These are phyloP conservation scores for Xylariaceae sp. DNA, from an alignment of 2,329 filamentous ascomycete species.

Conservation along the genomic window DNA sequence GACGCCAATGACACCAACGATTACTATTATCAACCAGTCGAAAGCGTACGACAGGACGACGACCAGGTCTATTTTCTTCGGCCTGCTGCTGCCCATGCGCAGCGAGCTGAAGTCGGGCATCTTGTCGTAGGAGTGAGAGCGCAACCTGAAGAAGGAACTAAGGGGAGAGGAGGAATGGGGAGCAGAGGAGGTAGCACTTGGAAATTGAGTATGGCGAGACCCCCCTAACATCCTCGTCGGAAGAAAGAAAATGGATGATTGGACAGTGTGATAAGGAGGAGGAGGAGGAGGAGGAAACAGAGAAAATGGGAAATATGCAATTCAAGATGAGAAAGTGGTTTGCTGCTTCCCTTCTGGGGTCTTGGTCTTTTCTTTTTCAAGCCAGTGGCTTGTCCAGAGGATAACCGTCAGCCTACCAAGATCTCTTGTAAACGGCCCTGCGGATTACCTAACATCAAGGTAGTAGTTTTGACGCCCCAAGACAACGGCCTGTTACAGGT, in stretches of 20 bases:
- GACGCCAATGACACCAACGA: slow-evolving; percentile 53
- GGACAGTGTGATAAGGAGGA: background rate
- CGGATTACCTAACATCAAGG: too few species aligned
- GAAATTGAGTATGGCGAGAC: slow-evolving; percentile 20
- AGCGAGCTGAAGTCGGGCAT: slow-evolving; percentile 25
- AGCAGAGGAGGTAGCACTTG: slow-evolving; percentile 10
- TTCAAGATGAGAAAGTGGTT: too few species aligned
- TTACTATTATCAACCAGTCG: slow-evolving; percentile 67
- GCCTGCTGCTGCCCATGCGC: slow-evolving; percentile 15
- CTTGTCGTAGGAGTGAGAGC: slow-evolving; percentile 26
- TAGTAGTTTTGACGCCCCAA: background rate
- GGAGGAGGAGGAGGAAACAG: background rate
- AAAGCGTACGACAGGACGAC: slow-evolving; percentile 62
- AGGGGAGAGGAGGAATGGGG: slow-evolving; percentile 1
- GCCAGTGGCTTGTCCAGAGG: too few species aligned
- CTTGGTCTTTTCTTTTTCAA: background rate
- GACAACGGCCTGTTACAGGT: background rate
- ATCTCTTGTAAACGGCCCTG: too few species aligned
- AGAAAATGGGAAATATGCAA: background rate
- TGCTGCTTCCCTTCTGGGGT: background rate
- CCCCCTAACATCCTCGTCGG: slow-evolving; percentile 20
- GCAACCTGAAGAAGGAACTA: slow-evolving; percentile 20
- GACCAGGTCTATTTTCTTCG: slow-evolving; percentile 26
- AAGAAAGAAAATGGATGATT: background rate
- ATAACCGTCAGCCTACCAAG: too few species aligned